These are phyloP conservation scores for Penicillium maclennaniae DNA, from an alignment of 495 filamentous ascomycete species.

Conservation along the genomic window DNA sequence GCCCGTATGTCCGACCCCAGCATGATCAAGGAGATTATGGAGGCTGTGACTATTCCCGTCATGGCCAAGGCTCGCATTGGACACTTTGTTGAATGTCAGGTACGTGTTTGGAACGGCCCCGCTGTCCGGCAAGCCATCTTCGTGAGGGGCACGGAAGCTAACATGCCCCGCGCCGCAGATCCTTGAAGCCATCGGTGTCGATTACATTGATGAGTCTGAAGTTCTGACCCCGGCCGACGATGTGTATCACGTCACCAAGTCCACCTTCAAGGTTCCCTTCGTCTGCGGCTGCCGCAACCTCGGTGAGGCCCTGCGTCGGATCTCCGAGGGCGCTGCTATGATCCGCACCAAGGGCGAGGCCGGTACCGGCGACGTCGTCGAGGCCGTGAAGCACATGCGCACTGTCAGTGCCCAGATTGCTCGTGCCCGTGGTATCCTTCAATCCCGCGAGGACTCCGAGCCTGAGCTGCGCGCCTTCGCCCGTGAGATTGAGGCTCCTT, in stretches of 20 bases:
- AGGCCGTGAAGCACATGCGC: constrained; percentile 94
- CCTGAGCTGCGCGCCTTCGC: constrained; percentile 74
- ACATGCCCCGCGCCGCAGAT: constrained; percentile 50
- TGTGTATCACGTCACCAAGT: constrained; percentile 86
- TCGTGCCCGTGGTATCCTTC: constrained; percentile 60
- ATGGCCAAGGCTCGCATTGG: constrained; percentile 99
- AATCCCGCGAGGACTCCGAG: constrained; percentile 58
- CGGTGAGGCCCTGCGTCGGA: constrained; percentile 87
- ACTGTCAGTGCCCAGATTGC: constrained; percentile 82
- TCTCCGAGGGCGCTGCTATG: constrained; percentile 95
- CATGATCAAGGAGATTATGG: constrained; percentile 97
- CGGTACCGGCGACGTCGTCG: constrained; percentile 95
- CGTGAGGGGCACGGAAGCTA: background rate
- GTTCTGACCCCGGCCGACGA: constrained; percentile 94
- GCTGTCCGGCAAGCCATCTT: background rate
- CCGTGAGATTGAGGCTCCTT: constrained; percentile 74
- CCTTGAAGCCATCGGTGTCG: constrained; percentile 87
- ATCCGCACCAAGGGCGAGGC: constrained; percentile 98
- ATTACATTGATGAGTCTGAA: constrained; percentile 98
- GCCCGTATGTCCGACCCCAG: constrained; percentile 94
- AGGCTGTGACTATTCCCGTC: constrained; percentile 94
- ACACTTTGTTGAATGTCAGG: constrained; percentile 95
- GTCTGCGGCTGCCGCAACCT: constrained; percentile 96
- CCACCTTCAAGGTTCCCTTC: constrained; percentile 78
- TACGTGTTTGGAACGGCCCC: constrained; percentile 24